Evolutionary conservation across 1,284 basidiomycete species (phyloP), one percentile per base, ranked within the genome.

Genomic region (Xerocomus subilludens): DNA sequence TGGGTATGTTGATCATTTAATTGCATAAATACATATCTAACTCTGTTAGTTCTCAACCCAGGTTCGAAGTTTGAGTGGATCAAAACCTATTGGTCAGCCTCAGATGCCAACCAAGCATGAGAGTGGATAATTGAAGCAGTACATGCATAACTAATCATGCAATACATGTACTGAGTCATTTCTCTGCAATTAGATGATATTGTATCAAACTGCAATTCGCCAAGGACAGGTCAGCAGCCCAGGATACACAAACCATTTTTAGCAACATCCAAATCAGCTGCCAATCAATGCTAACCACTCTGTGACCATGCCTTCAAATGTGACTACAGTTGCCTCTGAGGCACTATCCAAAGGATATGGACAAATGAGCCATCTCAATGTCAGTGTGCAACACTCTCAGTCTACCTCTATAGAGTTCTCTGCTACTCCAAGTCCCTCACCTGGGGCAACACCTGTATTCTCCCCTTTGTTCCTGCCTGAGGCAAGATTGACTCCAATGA

Each of bases 41-140:
- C 11, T 33, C 16, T 25, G 27, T 47, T 35, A 64, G 63, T 64
- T 35, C 21, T 64, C 23, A 64, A 64, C 32, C 63, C 63, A 27
- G 23, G 63, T 18, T 49, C 32, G 8, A 64, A 64, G 45, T 49
- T 64, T 23, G 30, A 49, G 32, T 64, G 63, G 63, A 64, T 64
- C 45, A 64, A 49, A 27, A 35, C 42, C 2, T 18, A 64, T 13
- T 64, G 63, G 63, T 49, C 45, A n/a, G 16, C 18, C 16, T 23
- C 30, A 1, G 45, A 64, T 33, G 32, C 63, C 32, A 14, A 49
- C 21, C 32, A 49, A 33, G 63, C 45, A 33, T 13, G 25, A 49
- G 63, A 49, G 32, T 64, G 63, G 63, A 25, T 64, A 13, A 35
- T 64, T 27, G 32, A 64, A 49, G 32, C 63, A 35, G 63, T 64